Evolutionary conservation across 2,329 filamentous ascomycete genomes (phyloP).

Genomic region (Pseudogymnoascus sp.): DNA sequence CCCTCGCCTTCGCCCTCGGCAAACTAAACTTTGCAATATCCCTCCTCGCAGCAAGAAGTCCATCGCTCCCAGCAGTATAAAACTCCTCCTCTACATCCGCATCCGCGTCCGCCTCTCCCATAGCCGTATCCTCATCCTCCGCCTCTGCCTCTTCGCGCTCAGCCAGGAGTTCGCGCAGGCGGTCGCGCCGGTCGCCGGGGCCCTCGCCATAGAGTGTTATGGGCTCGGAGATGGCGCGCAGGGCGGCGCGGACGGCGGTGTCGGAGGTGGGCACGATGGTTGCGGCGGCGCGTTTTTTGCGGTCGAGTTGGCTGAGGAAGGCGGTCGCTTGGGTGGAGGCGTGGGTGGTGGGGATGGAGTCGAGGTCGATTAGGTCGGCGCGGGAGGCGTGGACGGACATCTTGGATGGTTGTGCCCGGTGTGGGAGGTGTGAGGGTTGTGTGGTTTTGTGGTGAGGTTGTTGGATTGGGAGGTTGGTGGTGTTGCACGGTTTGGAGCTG

Average conservation of each 20-base stretch:
- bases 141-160: constrained; percentile 59
- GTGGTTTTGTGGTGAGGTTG: background rate
- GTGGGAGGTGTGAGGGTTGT: background rate
- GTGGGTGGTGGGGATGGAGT: constrained; percentile 4
- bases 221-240: constrained; percentile 85
- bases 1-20: constrained; percentile 68
- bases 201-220: constrained; percentile 93
- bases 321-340: constrained; percentile 26
- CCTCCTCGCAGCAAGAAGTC: constrained; percentile 67
- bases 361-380: background rate
- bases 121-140: constrained; percentile 55
- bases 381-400: constrained; percentile 10
- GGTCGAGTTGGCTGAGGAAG: constrained; percentile 63
- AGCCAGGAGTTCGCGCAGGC: constrained; percentile 73
- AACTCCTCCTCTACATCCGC: constrained; percentile 86
- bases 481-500: background rate
- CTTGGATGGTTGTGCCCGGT: background rate
- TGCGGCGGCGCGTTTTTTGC: constrained; percentile 79
- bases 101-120: constrained; percentile 44
- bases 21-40: constrained; percentile 79
- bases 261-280: constrained; percentile 94
- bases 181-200: constrained; percentile 74
- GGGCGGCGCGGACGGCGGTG: constrained; percentile 68
- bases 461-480: background rate
- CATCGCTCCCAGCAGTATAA: constrained; percentile 74